These are phyloP conservation scores for Fonsecaea pugnacius DNA, from an alignment of 2,329 filamentous ascomycete species.

Conservation along the genomic window DNA sequence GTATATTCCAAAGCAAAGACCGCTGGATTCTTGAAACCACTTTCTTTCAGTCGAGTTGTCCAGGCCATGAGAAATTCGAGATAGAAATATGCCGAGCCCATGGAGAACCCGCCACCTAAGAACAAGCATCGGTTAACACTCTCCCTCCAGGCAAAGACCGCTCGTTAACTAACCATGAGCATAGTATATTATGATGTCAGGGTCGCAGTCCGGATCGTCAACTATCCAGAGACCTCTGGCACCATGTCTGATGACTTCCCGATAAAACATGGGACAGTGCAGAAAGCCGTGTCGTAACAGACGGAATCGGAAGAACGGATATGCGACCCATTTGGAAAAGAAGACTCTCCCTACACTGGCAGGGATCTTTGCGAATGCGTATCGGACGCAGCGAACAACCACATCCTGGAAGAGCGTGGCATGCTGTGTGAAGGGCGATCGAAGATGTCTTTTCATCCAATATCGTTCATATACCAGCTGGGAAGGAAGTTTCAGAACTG, in stretches of 20 bases:
- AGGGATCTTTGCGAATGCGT: conserved; percentile 74
- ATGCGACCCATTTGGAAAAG: conserved; percentile 72
- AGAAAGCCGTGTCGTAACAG: conserved; percentile 73
- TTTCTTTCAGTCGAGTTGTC: conserved; percentile 66
- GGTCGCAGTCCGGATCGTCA: conserved; percentile 59
- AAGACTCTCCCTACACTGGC: conserved; percentile 73
- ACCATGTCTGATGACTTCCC: conserved; percentile 58
- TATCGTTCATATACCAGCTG: conserved; percentile 64
- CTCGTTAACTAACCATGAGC: conserved; percentile 65
- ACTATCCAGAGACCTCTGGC: conserved; percentile 73
- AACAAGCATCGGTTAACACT: conserved; percentile 21
- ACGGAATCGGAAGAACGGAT: conserved; percentile 76
- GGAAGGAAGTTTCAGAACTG: conserved; percentile 58
- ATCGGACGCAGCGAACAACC: conserved; percentile 76
- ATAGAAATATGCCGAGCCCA: conserved; percentile 84
- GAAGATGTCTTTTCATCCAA: conserved; percentile 51
- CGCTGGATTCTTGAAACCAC: conserved; percentile 74
- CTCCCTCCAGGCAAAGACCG: neutral
- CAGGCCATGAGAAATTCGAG: conserved; percentile 79
- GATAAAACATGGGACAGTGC: conserved; percentile 66
- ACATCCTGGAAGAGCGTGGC: conserved; percentile 77
- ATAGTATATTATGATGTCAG: conserved; percentile 82
- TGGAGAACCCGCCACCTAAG: conserved; percentile 76
- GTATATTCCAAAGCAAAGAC: conserved; percentile 82
- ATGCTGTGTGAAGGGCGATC: conserved; percentile 67